These are phyloP conservation scores for Penicillium freii DNA, from an alignment of 2,329 filamentous ascomycete species.

Conservation along the genomic window DNA sequence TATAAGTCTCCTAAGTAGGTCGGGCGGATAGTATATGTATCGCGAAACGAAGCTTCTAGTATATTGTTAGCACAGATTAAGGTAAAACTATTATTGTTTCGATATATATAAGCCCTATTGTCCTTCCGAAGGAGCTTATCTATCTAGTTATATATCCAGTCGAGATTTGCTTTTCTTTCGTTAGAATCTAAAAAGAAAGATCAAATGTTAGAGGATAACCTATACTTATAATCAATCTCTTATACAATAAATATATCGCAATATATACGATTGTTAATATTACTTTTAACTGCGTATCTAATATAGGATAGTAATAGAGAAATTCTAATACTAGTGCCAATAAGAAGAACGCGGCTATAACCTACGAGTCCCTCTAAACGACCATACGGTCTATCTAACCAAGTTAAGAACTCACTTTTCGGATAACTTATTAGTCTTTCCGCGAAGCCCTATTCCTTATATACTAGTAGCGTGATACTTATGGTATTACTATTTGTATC, in stretches of 20 bases:
- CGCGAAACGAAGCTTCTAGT: slow-evolving; percentile 1
- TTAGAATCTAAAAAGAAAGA: not conserved
- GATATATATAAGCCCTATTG: slow-evolving; percentile 5
- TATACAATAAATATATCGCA: slow-evolving; percentile 11
- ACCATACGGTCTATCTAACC: slow-evolving; percentile 29
- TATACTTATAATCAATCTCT: slow-evolving; percentile 8
- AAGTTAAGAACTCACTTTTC: slow-evolving; percentile 10
- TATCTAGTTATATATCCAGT: slow-evolving; percentile 16
- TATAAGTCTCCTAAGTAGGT: not conserved
- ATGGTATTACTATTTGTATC: slow-evolving; percentile 16
- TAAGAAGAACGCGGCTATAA: slow-evolving; percentile 30
- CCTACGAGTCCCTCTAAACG: slow-evolving; percentile 16
- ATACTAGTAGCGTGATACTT: slow-evolving; percentile 12
- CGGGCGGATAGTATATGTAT: not conserved
- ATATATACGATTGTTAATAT: slow-evolving; percentile 14
- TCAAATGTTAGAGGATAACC: not conserved
- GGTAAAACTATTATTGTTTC: not conserved
- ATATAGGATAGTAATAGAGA: slow-evolving; percentile 29
- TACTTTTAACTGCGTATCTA: slow-evolving; percentile 10
- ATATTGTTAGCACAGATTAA: not conserved
- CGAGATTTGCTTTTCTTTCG: slow-evolving; percentile 9
- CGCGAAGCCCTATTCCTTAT: slow-evolving; percentile 10
- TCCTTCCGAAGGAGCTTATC: slow-evolving; percentile 14
- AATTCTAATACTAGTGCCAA: slow-evolving; percentile 33
- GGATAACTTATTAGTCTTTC: slow-evolving; percentile 14